Conservation (phyloP, 176 grass and related monocot species). For the Triticum turgidum region DNA sequence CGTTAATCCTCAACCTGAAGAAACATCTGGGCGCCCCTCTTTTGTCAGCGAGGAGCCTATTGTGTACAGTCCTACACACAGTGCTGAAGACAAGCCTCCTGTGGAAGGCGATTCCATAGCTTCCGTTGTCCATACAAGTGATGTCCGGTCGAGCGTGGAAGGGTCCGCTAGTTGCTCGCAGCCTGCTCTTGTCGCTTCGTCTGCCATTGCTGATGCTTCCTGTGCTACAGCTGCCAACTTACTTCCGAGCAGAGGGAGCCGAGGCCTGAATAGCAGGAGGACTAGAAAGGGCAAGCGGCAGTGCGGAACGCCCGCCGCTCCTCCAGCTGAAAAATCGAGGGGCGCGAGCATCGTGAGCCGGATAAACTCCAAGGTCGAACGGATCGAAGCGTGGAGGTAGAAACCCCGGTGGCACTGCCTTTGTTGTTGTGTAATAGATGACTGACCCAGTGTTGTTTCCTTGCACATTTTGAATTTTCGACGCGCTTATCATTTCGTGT, state of each 20-base stretch:
- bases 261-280: conserved; percentile 48
- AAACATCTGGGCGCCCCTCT: conserved; percentile 38
- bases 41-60: conserved; percentile 50
- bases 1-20: conserved; percentile 35
- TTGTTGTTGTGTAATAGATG: conserved; percentile 41
- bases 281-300: conserved; percentile 66
- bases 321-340: conserved; percentile 58
- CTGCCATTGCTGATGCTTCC: conserved; percentile 40
- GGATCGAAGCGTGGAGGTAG: conserved; percentile 90
- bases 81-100: conserved; percentile 23
- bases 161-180: conserved; percentile 37
- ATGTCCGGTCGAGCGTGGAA: conserved; percentile 1
- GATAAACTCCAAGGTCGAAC: conserved; percentile 77
- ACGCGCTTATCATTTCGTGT: conserved; percentile 9
- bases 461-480: conserved; percentile 35
- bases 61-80: conserved; percentile 41
- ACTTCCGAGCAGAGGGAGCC: conserved; percentile 44
- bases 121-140: conserved; percentile 20
- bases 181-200: conserved; percentile 15
- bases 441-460: conserved; percentile 45
- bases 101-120: conserved; percentile 2
- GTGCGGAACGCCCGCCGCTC: conserved; percentile 8
- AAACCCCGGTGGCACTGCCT: conserved; percentile 6
- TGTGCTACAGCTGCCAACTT: conserved; percentile 18
- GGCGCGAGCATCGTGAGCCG: conserved; percentile 72